Evolutionary conservation across 345 rosid genomes (phyloP).

Genomic region (Crucihimalaya himalaica): DNA sequence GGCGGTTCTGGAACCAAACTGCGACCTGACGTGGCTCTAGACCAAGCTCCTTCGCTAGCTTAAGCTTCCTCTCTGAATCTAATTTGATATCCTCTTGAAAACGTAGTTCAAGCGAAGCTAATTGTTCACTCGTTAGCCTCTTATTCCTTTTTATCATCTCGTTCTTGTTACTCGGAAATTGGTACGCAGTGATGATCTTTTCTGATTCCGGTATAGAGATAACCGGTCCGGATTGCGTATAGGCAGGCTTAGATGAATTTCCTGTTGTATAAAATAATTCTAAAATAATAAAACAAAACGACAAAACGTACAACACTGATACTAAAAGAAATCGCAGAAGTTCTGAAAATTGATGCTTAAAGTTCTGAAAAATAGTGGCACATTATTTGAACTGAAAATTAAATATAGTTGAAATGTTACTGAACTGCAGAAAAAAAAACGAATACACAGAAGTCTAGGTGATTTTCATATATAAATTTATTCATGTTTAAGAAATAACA

Average conservation of each 20-base stretch:
- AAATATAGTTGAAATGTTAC: not conserved
- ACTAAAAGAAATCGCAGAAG: not conserved
- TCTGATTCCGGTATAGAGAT: slow-evolving; percentile 35
- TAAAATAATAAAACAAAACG: not conserved
- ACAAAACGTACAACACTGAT: not conserved
- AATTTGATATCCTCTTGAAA: slow-evolving; percentile 74
- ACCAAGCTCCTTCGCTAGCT: slow-evolving; percentile 72
- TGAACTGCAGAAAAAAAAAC: not conserved
- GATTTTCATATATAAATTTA: too few species aligned
- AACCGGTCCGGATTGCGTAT: slow-evolving; percentile 35
- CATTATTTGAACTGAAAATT: not conserved
- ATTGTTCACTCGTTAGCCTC: slow-evolving; percentile 58
- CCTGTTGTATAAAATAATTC: not conserved
- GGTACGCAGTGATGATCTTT: not conserved
- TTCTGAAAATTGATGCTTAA: too few species aligned
- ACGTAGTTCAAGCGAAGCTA: slow-evolving; percentile 64
- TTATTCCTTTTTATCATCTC: slow-evolving; percentile 56
- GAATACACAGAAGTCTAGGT: too few species aligned
- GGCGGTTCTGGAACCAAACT: slow-evolving; percentile 80
- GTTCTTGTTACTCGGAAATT: slow-evolving; percentile 26
- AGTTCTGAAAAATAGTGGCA: too few species aligned
- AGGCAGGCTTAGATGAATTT: slow-evolving; percentile 39
- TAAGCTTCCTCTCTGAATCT: slow-evolving; percentile 71
- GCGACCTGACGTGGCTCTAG: slow-evolving; percentile 79
- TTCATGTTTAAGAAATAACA: too few species aligned